phyloP scores from a whole-genome alignment of 129 eudicot genomes.

The Flaveria linearis region DNA sequence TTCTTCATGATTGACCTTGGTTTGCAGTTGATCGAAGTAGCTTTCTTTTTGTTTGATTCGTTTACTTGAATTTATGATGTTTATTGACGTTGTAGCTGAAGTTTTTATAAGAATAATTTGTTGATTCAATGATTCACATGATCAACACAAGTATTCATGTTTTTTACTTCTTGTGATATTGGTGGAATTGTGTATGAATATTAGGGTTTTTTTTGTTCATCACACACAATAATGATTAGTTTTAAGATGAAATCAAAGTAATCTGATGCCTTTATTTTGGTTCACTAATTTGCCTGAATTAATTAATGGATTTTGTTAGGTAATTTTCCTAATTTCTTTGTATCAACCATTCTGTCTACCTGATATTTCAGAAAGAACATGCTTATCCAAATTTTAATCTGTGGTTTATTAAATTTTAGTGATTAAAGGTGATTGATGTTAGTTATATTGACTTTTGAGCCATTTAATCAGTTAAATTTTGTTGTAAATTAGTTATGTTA shows the following conservation, averaged over 20 bases:
- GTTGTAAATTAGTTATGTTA: no score
- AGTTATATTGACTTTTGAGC: no score
- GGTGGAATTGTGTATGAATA: no score
- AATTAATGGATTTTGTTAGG: not conserved
- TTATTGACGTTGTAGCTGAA: not conserved
- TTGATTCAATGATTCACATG: conserved; percentile 16
- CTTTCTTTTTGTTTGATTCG: not conserved
- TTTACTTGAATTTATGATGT: not conserved
- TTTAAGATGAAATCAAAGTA: not conserved
- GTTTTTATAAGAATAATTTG: not conserved
- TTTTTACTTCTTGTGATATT: not conserved
- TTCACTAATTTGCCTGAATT: not conserved
- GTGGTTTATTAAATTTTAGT: no score
- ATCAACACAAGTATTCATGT: not conserved
- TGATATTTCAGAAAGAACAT: no score
- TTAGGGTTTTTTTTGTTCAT: no score
- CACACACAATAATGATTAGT: no score
- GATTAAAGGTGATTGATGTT: no score
- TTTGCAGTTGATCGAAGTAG: not conserved
- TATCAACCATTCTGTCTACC: no score
- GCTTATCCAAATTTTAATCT: no score
- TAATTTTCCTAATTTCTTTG: not conserved
- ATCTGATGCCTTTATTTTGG: not conserved
- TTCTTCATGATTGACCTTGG: conserved; percentile 2
- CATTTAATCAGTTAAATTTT: no score